These are phyloP conservation scores for Nannochloropsis limnetica DNA, from an alignment of 352 stramenopile genomes.

Conservation along the genomic window DNA sequence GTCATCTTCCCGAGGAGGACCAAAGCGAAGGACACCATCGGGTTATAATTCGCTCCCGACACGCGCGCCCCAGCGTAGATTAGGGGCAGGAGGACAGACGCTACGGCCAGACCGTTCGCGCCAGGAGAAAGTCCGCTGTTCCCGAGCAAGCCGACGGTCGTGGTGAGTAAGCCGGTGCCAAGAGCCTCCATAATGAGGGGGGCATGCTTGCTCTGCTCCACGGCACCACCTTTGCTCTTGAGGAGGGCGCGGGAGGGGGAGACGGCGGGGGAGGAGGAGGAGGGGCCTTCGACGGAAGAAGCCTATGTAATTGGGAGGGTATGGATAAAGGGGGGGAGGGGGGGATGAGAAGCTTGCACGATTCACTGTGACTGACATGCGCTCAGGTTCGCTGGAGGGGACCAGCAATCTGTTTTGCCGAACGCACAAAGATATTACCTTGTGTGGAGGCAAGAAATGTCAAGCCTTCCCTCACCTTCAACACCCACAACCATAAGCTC, in stretches of 20 bases:
- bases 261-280: not conserved
- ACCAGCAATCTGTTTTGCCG: not conserved
- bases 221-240: not conserved
- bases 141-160: not conserved
- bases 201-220: not conserved
- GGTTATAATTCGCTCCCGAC: not conserved
- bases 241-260: not conserved
- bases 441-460: not conserved
- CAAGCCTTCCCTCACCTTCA: not conserved
- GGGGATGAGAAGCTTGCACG: not conserved
- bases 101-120: not conserved
- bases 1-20: conserved; percentile 21
- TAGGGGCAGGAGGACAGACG: not conserved
- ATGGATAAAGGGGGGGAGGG: not conserved
- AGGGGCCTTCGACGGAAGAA: not conserved
- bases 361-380: not conserved
- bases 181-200: conserved; percentile 2
- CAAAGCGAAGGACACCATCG: not conserved
- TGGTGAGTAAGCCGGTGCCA: not conserved
- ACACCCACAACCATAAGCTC: not conserved
- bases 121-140: not conserved
- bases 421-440: not conserved
- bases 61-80: not conserved
- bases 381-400: not conserved
- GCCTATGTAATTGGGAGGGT: not conserved